A percentile compares a stretch with the other conserved stretches of the same genome.
phyloP scores from a whole-genome alignment of 331 rosid genomes.

The Pyrus hybrid region DNA sequence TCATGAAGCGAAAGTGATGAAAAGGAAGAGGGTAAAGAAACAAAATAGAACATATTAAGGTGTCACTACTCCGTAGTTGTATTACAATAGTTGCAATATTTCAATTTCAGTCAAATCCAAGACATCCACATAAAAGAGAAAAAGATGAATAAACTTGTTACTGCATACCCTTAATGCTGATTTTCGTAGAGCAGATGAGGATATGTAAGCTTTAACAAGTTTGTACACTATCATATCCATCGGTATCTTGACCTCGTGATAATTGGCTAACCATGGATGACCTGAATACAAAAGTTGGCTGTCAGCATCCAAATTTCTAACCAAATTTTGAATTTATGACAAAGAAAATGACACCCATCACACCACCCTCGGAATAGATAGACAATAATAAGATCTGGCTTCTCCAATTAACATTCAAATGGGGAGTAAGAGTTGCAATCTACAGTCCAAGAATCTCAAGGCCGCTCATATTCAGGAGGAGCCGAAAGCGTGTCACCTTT shows the following conservation, averaged over 20 bases:
- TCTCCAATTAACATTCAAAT: not conserved
- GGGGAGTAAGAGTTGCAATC: not conserved
- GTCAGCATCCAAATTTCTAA: slow-evolving; percentile 9
- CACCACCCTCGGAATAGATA: slow-evolving; percentile 1
- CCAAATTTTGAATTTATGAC: not conserved
- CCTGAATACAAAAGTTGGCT: slow-evolving; percentile 32
- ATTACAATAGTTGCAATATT: not conserved
- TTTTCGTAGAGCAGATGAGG: slow-evolving; percentile 62
- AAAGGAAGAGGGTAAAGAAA: not conserved
- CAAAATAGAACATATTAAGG: not conserved
- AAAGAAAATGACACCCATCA: not conserved
- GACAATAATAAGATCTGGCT: not conserved
- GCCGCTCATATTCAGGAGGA: not conserved
- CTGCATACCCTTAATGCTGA: slow-evolving; percentile 59
- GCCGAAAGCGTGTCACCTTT: not conserved
- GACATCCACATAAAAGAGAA: not conserved
- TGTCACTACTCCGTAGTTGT: not conserved
- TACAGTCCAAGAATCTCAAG: not conserved
- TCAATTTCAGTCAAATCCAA: not conserved
- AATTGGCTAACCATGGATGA: slow-evolving; percentile 77
- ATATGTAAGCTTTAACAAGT: slow-evolving; percentile 54
- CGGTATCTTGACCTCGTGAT: slow-evolving; percentile 47
- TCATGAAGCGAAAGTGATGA: not conserved
- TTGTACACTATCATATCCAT: slow-evolving; percentile 65
- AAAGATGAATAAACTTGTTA: not conserved